Base-by-base conservation (phyloP, 2,329 filamentous ascomycete genomes). In the Diaporthe vaccinii region DNA sequence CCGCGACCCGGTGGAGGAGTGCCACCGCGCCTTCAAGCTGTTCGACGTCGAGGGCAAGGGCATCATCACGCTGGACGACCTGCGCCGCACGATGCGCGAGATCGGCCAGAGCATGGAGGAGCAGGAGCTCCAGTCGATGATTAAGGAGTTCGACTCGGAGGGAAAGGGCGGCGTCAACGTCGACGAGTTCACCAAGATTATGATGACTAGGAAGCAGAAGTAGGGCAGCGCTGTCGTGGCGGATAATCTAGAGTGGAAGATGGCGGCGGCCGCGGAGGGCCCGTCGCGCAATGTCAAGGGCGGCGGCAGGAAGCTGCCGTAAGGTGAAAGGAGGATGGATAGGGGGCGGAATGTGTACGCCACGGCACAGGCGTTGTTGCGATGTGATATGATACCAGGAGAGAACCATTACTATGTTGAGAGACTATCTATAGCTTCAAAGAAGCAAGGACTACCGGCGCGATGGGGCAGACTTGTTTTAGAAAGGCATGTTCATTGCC, bases 121-220 rank as follows among this genome's bases (percentile, higher is more conserved):
- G 81, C 94, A 97, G 80, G 97, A 99, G 84, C 88, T 99, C 77
- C 89, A 91, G 79, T 95, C 95, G 78, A 99, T 99, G 97, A 97
- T 99, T 86, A 95, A 98, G 81, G 96, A 98, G 84, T 97, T 98
- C 86, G 97, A 99, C 86, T 89, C 98, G 78, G 94, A 98, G 82
- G 96, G 95, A 1, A 97, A 98, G 79, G 96, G 96, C 15, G 95
- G 90, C 73, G 92, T 94, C 10, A 91, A 90, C 78, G 87, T 91
- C 78, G 92, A 93, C 75, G 92, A 94, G 83, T 94, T 94, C 81
- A 89, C 92, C 71, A 90, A 91, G 80, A 91, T 92, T 85, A 89
- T 90, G 87, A 86, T 84, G 81, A 81, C 80, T 9, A 84, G 84
- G 78, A 80, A 81, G 75, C 76, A 78, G 76, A 74, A 76, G 74